Evolutionary conservation across 805 yeast genomes (phyloP).

Genomic region (Wilhelminamyces savonicus): DNA sequence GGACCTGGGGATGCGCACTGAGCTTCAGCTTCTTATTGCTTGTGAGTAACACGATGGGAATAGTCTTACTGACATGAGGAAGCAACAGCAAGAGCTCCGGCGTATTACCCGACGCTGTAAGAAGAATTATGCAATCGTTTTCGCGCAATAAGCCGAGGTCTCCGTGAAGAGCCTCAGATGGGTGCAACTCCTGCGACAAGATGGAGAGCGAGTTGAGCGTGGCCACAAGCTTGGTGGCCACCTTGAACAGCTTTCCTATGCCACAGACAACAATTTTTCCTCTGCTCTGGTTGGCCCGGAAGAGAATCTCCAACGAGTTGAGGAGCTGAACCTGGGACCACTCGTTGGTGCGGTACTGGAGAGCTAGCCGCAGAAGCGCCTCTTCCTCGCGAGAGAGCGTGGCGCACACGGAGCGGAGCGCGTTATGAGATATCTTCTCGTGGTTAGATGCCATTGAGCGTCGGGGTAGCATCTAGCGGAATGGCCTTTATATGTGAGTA

Average conservation of each 20-base stretch:
- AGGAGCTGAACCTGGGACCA: not conserved
- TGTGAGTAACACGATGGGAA: conserved; percentile 59
- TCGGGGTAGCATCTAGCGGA: too few species aligned
- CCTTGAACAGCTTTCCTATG: conserved; percentile 79
- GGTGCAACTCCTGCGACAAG: conserved; percentile 64
- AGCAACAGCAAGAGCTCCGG: conserved; percentile 61
- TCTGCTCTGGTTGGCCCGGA: conserved; percentile 15
- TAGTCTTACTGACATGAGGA: conserved; percentile 47
- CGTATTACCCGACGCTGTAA: conserved; percentile 79
- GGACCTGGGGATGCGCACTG: conserved; percentile 43
- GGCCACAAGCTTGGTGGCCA: conserved; percentile 73
- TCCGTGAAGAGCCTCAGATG: conserved; percentile 86
- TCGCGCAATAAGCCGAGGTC: conserved; percentile 69
- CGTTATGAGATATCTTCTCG: not conserved
- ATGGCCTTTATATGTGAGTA: too few species aligned
- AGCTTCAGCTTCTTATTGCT: conserved; percentile 53
- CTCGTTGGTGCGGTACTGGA: not conserved
- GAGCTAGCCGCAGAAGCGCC: not conserved
- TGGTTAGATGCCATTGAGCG: too few species aligned
- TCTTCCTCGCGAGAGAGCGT: not conserved
- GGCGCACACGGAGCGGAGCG: not conserved
- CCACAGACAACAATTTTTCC: conserved; percentile 78
- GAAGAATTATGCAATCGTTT: conserved; percentile 54
- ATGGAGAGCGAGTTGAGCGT: conserved; percentile 77
- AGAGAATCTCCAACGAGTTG: not conserved